These are phyloP conservation scores for Yamadazyma friedrichii DNA, from an alignment of 1,139 yeast genomes.

Conservation along the genomic window DNA sequence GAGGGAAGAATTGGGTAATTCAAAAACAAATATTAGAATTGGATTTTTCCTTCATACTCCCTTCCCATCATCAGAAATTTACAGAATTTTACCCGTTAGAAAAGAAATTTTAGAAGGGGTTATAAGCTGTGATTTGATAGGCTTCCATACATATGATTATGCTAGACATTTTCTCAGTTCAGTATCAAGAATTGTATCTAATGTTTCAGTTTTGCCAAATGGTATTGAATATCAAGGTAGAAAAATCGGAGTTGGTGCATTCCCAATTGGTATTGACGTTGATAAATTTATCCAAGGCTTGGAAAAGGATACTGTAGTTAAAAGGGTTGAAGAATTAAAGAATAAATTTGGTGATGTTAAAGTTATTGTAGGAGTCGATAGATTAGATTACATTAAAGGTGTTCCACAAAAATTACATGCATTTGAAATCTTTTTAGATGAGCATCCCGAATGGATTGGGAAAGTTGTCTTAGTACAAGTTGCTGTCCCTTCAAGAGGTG, in stretches of 20 bases:
- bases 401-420: conserved; percentile 97
- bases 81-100: conserved; percentile 92
- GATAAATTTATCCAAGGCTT: conserved; percentile 86
- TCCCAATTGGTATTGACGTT: conserved; percentile 97
- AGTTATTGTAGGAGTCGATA: conserved; percentile 92
- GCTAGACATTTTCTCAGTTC: conserved; percentile 96
- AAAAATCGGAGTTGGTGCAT: conserved; percentile 86
- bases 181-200: conserved; percentile 75
- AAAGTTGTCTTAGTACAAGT: conserved; percentile 94
- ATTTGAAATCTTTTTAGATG: conserved; percentile 84
- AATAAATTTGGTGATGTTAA: conserved; percentile 66
- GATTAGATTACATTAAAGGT: conserved; percentile 94
- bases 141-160: conserved; percentile 98
- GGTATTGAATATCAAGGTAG: conserved; percentile 81
- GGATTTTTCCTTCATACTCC: conserved; percentile 98
- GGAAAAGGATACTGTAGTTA: conserved; percentile 57
- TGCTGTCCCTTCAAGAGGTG: conserved; percentile 97
- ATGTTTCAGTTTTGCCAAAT: conserved; percentile 84
- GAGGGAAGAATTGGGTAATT: conserved; percentile 55
- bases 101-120: conserved; percentile 90
- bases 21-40: conserved; percentile 59
- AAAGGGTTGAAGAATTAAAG: conserved; percentile 64
- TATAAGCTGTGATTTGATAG: conserved; percentile 88
- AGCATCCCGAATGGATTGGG: conserved; percentile 98
- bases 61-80: conserved; percentile 95